Conservation (phyloP, 1,284 basidiomycete genomes). For the Cutaneotrichosporon mucoides region DNA sequence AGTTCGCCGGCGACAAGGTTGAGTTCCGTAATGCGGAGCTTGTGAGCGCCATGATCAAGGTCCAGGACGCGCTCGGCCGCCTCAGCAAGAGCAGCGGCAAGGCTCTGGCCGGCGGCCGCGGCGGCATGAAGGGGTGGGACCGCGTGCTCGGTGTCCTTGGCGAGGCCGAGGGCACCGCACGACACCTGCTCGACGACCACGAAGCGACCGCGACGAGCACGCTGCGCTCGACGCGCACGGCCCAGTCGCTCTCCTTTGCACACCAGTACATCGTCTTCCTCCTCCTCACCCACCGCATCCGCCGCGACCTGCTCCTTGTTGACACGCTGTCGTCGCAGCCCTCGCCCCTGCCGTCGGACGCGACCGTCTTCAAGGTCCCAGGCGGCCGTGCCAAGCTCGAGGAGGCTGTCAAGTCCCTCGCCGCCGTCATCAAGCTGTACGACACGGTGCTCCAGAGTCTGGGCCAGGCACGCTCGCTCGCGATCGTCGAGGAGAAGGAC, state of each 20-base stretch:
- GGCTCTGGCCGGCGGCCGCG: conserved; percentile 16
- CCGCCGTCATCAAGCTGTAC: conserved; percentile 79
- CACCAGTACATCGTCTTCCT: conserved; percentile 83
- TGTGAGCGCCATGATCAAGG: conserved; percentile 77
- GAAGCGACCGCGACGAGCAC: conserved; percentile 49
- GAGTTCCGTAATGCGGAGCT: conserved; percentile 87
- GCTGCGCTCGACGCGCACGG: conserved; percentile 34
- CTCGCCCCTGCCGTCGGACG: conserved; percentile 35
- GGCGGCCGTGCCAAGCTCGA: conserved; percentile 49
- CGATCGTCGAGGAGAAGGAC: conserved; percentile 80
- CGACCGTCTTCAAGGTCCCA: conserved; percentile 33
- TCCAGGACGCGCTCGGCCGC: conserved; percentile 68
- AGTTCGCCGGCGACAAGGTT: conserved; percentile 78
- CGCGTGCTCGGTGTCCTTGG: conserved; percentile 73
- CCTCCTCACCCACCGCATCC: conserved; percentile 75
- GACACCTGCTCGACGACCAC: conserved; percentile 72
- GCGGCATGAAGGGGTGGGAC: conserved; percentile 63
- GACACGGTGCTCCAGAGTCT: conserved; percentile 80
- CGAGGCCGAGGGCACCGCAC: conserved; percentile 77
- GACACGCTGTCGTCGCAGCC: conserved; percentile 56
- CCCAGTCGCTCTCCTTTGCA: conserved; percentile 62
- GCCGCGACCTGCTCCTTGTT: conserved; percentile 79
- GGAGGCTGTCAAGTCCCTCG: conserved; percentile 59
- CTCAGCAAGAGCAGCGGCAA: conserved; percentile 51
- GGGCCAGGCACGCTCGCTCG: conserved; percentile 72